A percentile compares a stretch with the other conserved stretches of the same genome.
Conservation (phyloP, 2,329 filamentous ascomycete species). For the Meredithiella fracta region DNA sequence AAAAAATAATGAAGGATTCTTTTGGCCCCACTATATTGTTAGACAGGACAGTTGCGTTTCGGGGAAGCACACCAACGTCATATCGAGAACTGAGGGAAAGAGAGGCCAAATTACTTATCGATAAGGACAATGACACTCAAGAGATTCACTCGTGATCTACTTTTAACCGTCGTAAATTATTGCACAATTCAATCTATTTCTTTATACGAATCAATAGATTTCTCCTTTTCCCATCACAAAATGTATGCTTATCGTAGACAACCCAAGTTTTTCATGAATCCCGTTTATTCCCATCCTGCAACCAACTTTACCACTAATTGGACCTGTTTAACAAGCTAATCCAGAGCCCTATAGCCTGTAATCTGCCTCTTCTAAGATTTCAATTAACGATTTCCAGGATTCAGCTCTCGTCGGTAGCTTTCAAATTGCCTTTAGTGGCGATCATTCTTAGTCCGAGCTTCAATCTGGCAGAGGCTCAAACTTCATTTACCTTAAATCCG, state of each 20-base stretch:
- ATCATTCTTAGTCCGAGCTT: neutral
- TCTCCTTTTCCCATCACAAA: neutral
- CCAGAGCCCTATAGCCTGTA: neutral
- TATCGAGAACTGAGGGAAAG: neutral
- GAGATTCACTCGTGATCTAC: neutral
- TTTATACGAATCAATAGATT: neutral
- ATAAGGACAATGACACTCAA: constrained; percentile 1
- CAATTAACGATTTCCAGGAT: neutral
- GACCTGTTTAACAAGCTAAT: neutral
- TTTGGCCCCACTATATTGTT: constrained; percentile 4
- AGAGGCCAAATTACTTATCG: constrained; percentile 2
- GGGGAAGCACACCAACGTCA: neutral
- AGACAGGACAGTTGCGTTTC: neutral
- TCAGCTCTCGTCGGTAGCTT: neutral
- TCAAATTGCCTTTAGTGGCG: neutral
- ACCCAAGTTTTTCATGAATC: no score
- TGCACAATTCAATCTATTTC: no score
- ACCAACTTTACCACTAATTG: no score
- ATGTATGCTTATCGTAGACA: neutral
- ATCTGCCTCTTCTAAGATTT: neutral
- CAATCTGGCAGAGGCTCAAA: neutral
- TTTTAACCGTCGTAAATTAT: no score
- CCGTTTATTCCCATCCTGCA: no score
- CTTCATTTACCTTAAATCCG: neutral
- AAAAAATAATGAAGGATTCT: constrained; percentile 1